phyloP scores from a whole-genome alignment of 2,329 filamentous ascomycete species.

The Clonostachys solani region DNA sequence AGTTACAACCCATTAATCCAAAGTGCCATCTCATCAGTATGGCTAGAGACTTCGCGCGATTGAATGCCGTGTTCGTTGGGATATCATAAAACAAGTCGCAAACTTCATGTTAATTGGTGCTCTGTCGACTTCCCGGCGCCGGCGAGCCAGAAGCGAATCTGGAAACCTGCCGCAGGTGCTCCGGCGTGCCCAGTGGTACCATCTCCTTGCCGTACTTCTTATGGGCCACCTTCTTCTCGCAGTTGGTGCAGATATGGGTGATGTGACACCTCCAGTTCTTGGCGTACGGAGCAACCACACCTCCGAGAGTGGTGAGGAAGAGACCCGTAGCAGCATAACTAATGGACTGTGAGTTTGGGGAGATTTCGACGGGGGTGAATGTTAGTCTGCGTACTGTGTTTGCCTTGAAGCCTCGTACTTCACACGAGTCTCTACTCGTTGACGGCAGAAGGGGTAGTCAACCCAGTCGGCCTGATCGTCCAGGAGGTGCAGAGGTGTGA shows the following conservation, averaged over 20 bases:
- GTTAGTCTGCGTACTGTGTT: slow-evolving; percentile 17
- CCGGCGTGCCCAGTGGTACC: slow-evolving; percentile 14
- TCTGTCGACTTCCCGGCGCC: no score
- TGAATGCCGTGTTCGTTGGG: no score
- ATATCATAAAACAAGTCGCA: no score
- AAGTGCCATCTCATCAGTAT: no score
- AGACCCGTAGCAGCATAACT: not conserved
- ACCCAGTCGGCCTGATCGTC: slow-evolving; percentile 13
- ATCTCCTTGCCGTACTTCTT: slow-evolving; percentile 7
- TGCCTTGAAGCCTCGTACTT: slow-evolving; percentile 10
- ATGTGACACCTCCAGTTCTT: slow-evolving; percentile 12
- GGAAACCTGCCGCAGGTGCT: slow-evolving; percentile 14
- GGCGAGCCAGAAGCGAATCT: slow-evolving; percentile 6
- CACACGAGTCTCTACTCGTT: slow-evolving; percentile 11
- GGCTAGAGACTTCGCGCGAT: no score
- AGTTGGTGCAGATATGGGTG: slow-evolving; percentile 16
- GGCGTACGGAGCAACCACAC: not conserved
- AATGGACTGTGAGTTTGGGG: not conserved
- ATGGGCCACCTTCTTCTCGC: slow-evolving; percentile 14
- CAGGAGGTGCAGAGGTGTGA: slow-evolving; percentile 16
- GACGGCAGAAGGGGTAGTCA: slow-evolving; percentile 17
- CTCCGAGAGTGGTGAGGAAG: not conserved
- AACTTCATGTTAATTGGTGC: no score
- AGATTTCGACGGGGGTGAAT: not conserved
- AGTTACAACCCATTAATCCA: no score